Evolutionary conservation across 352 stramenopile genomes (phyloP), one percentile per base, ranked within the genome.

Genomic region (Globisporangium viniferum): DNA sequence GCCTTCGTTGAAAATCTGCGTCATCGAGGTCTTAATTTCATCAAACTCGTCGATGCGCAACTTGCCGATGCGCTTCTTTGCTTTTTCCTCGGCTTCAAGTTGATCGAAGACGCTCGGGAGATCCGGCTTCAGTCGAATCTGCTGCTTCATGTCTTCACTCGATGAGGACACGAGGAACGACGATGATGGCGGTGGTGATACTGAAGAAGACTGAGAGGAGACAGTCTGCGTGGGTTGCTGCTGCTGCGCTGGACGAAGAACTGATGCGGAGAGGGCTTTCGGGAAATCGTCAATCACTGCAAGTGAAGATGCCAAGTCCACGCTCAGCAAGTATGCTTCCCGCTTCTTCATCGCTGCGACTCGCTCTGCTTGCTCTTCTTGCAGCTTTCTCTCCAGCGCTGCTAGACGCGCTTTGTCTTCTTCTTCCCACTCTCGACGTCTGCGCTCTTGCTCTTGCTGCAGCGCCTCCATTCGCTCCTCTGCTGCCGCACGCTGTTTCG

Each of bases 51-150:
- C 77, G 20, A 86, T 66, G 2, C 64, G 68, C 49, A 92, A 58
- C 3, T 54, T 41, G 0, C 85, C 85, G 9, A 85, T 56, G 4
- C 69, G 73, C 61, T 81, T 84, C 4, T 69, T 76, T 15, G 70
- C 63, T 59, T 81, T 77, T 36, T 92, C 85, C 67, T 91, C 85
- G 8, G 79, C 84, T 64, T 94, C 86, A 29, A 96, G 82, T 46
- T 92, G 73, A 46, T 90, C 84, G 51, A 95, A 93, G 55, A 97
- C 56, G 49, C 84, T 93, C 14, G 85, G 80, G 0, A 94, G 79
- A 9, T 91, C 79, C 4, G 80, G 73, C 29, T 78, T 63, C 12
- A 62, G 46, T 36, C 62, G 77, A 58, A 86, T 74, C 29, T 74
- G 72, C n/a, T 80, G 63, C 22, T 73, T 73, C 56, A 76, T 74